Evolutionary conservation across 371 early-diverging fungal species (phyloP).

Genomic region (Nematocida minor): DNA sequence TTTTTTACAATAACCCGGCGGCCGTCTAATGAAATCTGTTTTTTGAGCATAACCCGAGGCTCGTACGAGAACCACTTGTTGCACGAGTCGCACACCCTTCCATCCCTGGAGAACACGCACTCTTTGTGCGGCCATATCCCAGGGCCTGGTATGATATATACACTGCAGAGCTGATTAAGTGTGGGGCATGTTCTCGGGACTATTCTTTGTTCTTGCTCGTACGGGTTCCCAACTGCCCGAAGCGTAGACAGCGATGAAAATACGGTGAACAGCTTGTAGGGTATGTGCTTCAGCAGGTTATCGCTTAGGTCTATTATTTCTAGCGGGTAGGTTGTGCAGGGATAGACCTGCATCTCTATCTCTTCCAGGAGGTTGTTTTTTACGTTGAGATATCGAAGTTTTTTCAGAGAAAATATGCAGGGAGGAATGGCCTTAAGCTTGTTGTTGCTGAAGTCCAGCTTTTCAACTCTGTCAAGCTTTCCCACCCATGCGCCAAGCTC

Average conservation of each 20-base stretch:
- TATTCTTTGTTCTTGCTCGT: slow-evolving; percentile 21
- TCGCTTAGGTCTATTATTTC: slow-evolving; percentile 57
- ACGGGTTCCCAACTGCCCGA: slow-evolving; percentile 58
- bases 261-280: slow-evolving; percentile 61
- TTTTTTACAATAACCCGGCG: slow-evolving; percentile 44
- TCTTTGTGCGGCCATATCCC: background rate
- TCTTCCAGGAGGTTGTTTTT: slow-evolving; percentile 59
- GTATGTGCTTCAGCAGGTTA: slow-evolving; percentile 50
- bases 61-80: slow-evolving; percentile 51
- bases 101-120: slow-evolving; percentile 28
- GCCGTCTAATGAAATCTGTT: slow-evolving; percentile 40
- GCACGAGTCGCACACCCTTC: slow-evolving; percentile 60
- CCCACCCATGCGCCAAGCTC: slow-evolving; percentile 46
- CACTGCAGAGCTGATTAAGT: slow-evolving; percentile 56
- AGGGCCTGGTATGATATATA: slow-evolving; percentile 47
- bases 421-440: slow-evolving; percentile 54
- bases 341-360: slow-evolving; percentile 36
- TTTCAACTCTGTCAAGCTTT: slow-evolving; percentile 58
- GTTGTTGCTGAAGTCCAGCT: slow-evolving; percentile 65
- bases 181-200: slow-evolving; percentile 24
- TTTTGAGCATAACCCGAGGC: slow-evolving; percentile 44
- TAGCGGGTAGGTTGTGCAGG: slow-evolving; percentile 21
- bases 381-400: slow-evolving; percentile 62
- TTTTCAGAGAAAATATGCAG: slow-evolving; percentile 43
- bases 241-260: slow-evolving; percentile 56